These are phyloP conservation scores for Paraurostyla sp. DNA, from an alignment of 73 alveolate species.

Conservation along the genomic window DNA sequence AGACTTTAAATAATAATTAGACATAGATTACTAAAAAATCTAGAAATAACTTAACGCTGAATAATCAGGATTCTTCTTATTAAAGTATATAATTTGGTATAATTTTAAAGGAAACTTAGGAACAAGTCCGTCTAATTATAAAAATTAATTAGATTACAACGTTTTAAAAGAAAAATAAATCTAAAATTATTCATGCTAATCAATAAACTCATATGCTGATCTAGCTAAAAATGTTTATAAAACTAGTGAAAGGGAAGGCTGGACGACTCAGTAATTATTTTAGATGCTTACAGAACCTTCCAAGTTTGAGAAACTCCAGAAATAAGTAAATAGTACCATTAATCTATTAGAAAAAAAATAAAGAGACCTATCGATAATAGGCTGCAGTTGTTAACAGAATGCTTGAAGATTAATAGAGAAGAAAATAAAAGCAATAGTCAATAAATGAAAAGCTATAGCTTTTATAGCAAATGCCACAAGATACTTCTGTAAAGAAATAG, in stretches of 20 bases:
- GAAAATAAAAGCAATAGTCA: not conserved
- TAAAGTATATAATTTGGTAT: too few relatives aligned
- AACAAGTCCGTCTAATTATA: too few relatives aligned
- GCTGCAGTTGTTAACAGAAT: not conserved
- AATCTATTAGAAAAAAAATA: not conserved
- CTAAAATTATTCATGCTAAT: too few relatives aligned
- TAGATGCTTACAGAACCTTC: not conserved
- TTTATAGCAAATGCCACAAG: not conserved
- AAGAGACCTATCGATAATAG: not conserved
- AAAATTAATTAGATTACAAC: not conserved
- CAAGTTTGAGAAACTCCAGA: not conserved
- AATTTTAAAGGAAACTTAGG: too few relatives aligned
- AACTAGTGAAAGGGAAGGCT: not conserved
- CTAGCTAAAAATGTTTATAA: not conserved
- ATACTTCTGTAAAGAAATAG: not conserved
- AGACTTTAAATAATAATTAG: too few relatives aligned
- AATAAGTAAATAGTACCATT: not conserved
- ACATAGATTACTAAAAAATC: too few relatives aligned
- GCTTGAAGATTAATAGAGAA: not conserved
- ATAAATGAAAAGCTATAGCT: not conserved
- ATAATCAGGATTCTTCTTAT: too few relatives aligned
- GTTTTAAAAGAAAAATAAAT: too few relatives aligned
- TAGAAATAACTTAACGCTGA: too few relatives aligned
- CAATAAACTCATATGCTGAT: not conserved
- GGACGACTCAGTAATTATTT: conserved; percentile 12